These are phyloP conservation scores for Parsonsia alboflavescens DNA, from an alignment of 257 asterid genomes.

Conservation along the genomic window DNA sequence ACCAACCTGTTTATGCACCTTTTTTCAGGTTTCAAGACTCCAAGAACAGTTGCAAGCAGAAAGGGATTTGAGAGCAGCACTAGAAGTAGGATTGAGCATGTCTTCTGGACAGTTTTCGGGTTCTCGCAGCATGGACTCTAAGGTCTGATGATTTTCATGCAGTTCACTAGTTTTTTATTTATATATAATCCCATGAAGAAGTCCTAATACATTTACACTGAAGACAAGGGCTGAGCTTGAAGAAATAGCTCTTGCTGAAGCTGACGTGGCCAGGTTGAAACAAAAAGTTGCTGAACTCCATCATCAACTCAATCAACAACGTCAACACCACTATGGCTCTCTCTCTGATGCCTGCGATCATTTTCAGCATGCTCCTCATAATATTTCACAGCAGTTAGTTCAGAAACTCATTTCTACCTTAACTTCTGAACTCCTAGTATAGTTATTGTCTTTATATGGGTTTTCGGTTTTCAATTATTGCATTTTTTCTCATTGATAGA, in stretches of 20 bases:
- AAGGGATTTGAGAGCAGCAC: slow-evolving; percentile 90
- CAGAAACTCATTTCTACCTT: slow-evolving; percentile 8
- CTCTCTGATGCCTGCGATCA: slow-evolving; percentile 66
- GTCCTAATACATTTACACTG: slow-evolving; percentile 22
- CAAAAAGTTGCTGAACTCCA: slow-evolving; percentile 97
- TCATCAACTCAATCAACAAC: slow-evolving; percentile 93
- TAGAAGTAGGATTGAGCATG: slow-evolving; percentile 95
- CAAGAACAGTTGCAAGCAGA: slow-evolving; percentile 99
- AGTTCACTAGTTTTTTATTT: neutral
- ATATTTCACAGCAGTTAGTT: slow-evolving; percentile 58
- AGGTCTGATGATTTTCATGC: slow-evolving; percentile 42
- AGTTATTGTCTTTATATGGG: neutral
- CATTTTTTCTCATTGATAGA: neutral
- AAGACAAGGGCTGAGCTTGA: slow-evolving; percentile 97
- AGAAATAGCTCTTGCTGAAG: slow-evolving; percentile 98
- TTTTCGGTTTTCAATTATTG: neutral
- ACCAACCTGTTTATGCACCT: neutral
- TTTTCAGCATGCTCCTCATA: slow-evolving; percentile 49
- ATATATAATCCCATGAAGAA: neutral
- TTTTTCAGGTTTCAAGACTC: slow-evolving; percentile 67
- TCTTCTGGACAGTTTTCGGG: slow-evolving; percentile 77
- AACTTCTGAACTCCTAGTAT: neutral
- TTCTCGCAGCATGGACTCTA: slow-evolving; percentile 84
- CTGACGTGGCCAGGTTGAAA: slow-evolving; percentile 92
- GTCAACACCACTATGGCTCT: slow-evolving; percentile 82